Conservation (phyloP, 352 stramenopile genomes). For the Phytophthora sp. region DNA sequence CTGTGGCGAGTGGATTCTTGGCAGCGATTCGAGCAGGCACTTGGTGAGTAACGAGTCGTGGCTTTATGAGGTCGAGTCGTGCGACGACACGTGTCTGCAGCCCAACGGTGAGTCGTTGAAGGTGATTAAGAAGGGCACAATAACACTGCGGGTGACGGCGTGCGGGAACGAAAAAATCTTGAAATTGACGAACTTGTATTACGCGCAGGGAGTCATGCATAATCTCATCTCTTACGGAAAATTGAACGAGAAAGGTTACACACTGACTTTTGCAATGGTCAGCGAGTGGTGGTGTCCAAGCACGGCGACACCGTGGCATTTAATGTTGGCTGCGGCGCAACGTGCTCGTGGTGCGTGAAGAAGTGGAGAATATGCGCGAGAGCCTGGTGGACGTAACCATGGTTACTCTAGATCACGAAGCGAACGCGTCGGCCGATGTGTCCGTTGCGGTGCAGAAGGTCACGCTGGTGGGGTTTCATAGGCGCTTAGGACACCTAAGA, state of each 20-base stretch:
- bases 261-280: too few species aligned
- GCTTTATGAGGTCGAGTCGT: background rate
- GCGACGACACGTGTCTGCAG: background rate
- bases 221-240: slow-evolving; percentile 1
- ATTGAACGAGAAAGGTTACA: background rate
- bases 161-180: background rate
- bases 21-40: background rate
- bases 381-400: too few species aligned
- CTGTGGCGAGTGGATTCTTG: background rate
- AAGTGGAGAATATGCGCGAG: too few species aligned
- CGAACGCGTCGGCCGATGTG: too few species aligned
- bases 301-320: too few species aligned
- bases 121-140: background rate
- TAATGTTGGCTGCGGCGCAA: too few species aligned
- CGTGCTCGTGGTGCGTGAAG: too few species aligned
- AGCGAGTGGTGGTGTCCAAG: too few species aligned
- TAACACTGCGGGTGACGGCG: background rate
- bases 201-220: background rate
- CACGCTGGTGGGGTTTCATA: too few species aligned
- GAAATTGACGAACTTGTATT: background rate
- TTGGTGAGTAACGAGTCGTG: background rate
- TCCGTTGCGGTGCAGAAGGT: too few species aligned
- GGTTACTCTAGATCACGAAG: too few species aligned
- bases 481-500: too few species aligned
- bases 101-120: background rate